Conservation (phyloP, 805 yeast species). For the Kodamaea sagamina region DNA sequence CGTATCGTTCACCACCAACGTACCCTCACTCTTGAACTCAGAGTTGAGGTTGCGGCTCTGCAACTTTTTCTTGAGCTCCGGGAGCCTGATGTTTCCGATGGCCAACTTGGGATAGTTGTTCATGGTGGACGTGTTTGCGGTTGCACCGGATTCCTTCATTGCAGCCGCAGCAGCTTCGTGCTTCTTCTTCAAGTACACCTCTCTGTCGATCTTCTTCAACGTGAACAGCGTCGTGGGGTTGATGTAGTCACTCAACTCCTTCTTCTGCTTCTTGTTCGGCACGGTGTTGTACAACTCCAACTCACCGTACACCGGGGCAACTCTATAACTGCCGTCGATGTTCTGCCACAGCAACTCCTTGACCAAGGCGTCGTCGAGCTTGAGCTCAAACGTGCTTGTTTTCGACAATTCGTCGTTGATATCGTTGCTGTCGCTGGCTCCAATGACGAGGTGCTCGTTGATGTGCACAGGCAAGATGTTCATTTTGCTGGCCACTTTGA, state of each 20-base stretch:
- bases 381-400: conserved; percentile 54
- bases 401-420: conserved; percentile 22
- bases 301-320: conserved; percentile 80
- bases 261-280: conserved; percentile 20
- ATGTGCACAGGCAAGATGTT: conserved; percentile 30
- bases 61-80: conserved; percentile 72
- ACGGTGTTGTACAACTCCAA: conserved; percentile 37
- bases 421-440: conserved; percentile 40
- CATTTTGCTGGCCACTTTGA: conserved; percentile 26
- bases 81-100: conserved; percentile 85
- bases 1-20: conserved; percentile 77
- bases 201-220: conserved; percentile 26
- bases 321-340: conserved; percentile 74
- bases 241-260: conserved; percentile 26
- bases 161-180: conserved; percentile 1
- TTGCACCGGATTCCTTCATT: conserved; percentile 5
- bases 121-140: conserved; percentile 3
- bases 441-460: conserved; percentile 50
- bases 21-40: conserved; percentile 92
- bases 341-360: conserved; percentile 78
- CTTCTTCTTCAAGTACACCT: conserved; percentile 18
- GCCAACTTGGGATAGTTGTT: conserved; percentile 49
- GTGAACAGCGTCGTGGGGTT: conserved; percentile 35
- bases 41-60: conserved; percentile 63
- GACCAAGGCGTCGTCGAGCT: conserved; percentile 65